Evolutionary conservation across 176 grass and related monocot species (phyloP), one percentile per base, ranked within the genome.

Genomic region (Hsuehochloa calcarea): DNA sequence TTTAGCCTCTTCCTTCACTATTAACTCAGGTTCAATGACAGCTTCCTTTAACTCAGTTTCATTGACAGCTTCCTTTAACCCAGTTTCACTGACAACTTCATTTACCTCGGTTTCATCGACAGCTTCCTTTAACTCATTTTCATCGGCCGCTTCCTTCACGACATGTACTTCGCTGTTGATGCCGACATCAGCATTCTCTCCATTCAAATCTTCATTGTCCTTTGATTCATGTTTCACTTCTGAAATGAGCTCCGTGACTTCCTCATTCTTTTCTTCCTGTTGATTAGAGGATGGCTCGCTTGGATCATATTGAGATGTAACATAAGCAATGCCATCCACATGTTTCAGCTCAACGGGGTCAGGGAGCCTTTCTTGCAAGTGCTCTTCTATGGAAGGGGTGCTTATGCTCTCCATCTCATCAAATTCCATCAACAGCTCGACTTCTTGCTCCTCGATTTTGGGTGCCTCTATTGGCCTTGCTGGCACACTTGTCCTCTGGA

Each of bases 301-400:
- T 10, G 19, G 39, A 58, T 68, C 39, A 22, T 72, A 29, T 54
- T 60, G 55, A 44, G 55, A 31, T 19, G 39, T 8, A 64, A 22
- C 45, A 25, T n/a, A 50, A 12, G 31, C 8, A 10, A 56, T 26
- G 63, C 8, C 44, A 44, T 77, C 83, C 7, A 81, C n/a, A 71
- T 45, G 38, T 71, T 79, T 51, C 10, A 63, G 16, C 45, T 88
- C 87, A 13, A 88, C 63, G 20, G 88, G 88, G 43, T 90, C 88
- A 19, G 88, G 88, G 10, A 90, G 83, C 52, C 78, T 64, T 64
- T 90, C 70, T 23, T 77, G 44, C 78, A 90, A 77, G 64, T 90
- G 88, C 44, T 90, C 88, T 63, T 90, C 88, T 22, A 86, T 90
- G 72, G 88, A 90, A 38, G 88, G 65, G 5, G 78, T 82, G 64